Conservation (phyloP, 345 rosid genomes). For the Camelina laxa region DNA sequence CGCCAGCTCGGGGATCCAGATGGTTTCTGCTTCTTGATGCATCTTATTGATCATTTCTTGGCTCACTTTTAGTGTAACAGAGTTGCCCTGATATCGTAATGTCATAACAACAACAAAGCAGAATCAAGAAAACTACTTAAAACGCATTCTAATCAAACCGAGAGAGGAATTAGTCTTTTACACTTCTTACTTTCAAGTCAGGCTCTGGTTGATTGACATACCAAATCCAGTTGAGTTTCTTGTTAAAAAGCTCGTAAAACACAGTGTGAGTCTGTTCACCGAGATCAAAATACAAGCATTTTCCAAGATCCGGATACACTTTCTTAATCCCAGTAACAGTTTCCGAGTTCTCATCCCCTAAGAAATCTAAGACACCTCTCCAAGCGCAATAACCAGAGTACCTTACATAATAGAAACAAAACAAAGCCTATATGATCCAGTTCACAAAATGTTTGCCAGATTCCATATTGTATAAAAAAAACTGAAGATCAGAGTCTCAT, state of each 20-base stretch:
- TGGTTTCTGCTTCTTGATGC: conserved; percentile 66
- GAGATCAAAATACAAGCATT: conserved; percentile 69
- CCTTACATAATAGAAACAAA: conserved; percentile 41
- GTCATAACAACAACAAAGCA: background rate
- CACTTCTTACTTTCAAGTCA: conserved; percentile 53
- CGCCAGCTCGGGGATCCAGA: conserved; percentile 71
- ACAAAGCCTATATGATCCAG: background rate
- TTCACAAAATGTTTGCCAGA: background rate
- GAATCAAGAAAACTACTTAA: background rate
- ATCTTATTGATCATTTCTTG: conserved; percentile 59
- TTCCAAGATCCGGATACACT: conserved; percentile 70
- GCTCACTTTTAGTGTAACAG: conserved; percentile 69
- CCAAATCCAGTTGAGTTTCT: conserved; percentile 81
- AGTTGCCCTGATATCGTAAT: conserved; percentile 53
- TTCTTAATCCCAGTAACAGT: conserved; percentile 50
- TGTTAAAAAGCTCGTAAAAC: conserved; percentile 63
- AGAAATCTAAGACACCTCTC: conserved; percentile 80
- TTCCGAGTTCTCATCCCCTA: conserved; percentile 58
- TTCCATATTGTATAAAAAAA: no score
- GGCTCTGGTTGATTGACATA: conserved; percentile 77
- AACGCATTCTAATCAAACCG: background rate
- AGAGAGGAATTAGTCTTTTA: background rate
- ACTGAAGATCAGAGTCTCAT: conserved; percentile 3
- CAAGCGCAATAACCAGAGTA: conserved; percentile 87
- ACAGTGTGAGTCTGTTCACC: conserved; percentile 54